Base-by-base conservation (phyloP, 2,329 filamentous ascomycete genomes). In the Dendrostoma leiphaemia region DNA sequence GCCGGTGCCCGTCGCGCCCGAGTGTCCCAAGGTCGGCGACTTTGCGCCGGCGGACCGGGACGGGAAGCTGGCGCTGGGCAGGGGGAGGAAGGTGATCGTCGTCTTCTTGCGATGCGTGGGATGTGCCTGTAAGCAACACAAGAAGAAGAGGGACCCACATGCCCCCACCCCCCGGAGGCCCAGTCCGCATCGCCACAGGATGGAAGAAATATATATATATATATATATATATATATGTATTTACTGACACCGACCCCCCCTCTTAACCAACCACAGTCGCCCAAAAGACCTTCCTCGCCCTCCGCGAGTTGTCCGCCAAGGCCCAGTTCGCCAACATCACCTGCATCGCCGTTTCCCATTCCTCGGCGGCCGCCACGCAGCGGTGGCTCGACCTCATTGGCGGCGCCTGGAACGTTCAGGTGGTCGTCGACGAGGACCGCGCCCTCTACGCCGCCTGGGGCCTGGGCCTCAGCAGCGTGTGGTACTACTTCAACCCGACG, bases 291-390 rank as follows among this genome's bases (percentile, higher is more conserved):
- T 84, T 85, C 63, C 70, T 84, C 56, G 70, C 74, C 57, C 74
- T 84, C 51, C 79, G 81, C 48, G 70, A 77, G 40, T 72, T 85
- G 54, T 75, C 80, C 12, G 80, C 78, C 65, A 76, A 76, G 48
- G 66, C 67, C 61, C 68, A 69, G 38, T 4, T 15, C 44, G 23
- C 15, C 28, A 13, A n/a, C 26, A 69, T 84, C 10, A 74, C 73
- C 54, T 84, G 81, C 69, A 71, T 85, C 53, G 81, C 82, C 59
- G 72, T 85, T 48, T 84, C 81, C 23, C 82, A 85, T 69, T 79
- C 82, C 35, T 84, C 81, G 8, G 66, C 71, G 4, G 70, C 74
- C 21, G 81, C 82, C 28, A 85, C 82, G 1, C 67, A 73, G 34
- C 79, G 79, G 59, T 85, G 82, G 82, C 62, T 83, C 43, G 77